Evolutionary conservation across 345 rosid species (phyloP).

Genomic region (Populus tremula): DNA sequence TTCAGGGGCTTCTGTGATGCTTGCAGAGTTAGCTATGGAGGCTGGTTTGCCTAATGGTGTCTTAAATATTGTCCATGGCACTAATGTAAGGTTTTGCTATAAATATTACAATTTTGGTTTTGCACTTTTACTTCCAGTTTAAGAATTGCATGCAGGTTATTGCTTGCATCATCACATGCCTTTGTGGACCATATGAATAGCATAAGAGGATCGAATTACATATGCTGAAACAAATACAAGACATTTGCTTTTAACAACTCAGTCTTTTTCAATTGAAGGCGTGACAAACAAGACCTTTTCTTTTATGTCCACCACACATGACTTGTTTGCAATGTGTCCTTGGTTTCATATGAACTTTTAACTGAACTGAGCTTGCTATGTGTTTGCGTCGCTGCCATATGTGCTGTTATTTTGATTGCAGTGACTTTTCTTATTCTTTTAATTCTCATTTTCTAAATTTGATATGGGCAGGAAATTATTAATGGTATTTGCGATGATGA

Average conservation of each 20-base stretch:
- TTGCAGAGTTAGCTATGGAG: conserved; percentile 52
- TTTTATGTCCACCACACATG: not conserved
- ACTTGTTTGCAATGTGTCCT: too few relatives aligned
- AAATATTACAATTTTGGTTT: not conserved
- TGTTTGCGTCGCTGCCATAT: not conserved
- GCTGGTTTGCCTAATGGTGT: conserved; percentile 58
- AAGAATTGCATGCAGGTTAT: not conserved
- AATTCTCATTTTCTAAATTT: not conserved
- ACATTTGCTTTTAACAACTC: not conserved
- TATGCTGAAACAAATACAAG: too few relatives aligned
- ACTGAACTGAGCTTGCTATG: not conserved
- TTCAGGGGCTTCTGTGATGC: conserved; percentile 46
- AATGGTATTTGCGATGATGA: conserved; percentile 50
- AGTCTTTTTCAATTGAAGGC: not conserved
- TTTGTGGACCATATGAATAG: not conserved
- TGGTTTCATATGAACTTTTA: not conserved
- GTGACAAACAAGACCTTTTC: not conserved
- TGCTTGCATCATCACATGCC: not conserved
- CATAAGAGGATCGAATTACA: too few relatives aligned
- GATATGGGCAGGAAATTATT: conserved; percentile 39
- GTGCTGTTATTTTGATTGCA: too few relatives aligned
- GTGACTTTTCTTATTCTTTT: not conserved
- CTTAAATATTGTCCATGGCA: conserved; percentile 51
- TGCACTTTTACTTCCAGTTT: not conserved
- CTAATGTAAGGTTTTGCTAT: conserved; percentile 28